phyloP scores from a whole-genome alignment of 2,329 filamentous ascomycete genomes.

The Xylaria arbuscula region DNA sequence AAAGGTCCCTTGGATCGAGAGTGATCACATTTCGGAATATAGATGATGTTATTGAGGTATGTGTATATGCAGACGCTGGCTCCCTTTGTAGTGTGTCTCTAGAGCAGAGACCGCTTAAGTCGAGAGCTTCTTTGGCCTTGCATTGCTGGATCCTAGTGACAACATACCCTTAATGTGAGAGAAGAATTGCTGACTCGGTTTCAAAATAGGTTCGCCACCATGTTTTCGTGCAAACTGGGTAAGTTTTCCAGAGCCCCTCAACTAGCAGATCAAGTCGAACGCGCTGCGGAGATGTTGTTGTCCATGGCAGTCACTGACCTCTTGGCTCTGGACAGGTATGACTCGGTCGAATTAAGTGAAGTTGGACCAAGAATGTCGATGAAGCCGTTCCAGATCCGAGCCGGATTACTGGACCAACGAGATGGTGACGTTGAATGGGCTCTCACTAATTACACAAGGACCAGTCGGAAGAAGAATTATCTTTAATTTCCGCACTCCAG shows the following conservation, averaged over 20 bases:
- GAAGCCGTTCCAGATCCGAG: constrained; percentile 91
- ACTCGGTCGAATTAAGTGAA: constrained; percentile 88
- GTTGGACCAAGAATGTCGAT: constrained; percentile 98
- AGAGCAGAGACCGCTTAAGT: not conserved
- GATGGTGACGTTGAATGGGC: constrained; percentile 98
- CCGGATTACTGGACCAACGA: constrained; percentile 91
- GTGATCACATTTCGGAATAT: constrained; percentile 96
- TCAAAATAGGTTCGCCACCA: constrained; percentile 75
- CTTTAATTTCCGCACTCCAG: constrained; percentile 63
- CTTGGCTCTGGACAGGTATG: constrained; percentile 66
- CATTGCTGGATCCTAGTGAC: not conserved
- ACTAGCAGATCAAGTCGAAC: not conserved
- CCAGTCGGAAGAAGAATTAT: constrained; percentile 94
- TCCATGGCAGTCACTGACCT: not conserved
- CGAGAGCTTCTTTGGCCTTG: not conserved
- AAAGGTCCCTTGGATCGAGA: constrained; percentile 74
- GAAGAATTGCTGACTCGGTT: constrained; percentile 17
- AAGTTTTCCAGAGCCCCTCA: constrained; percentile 9
- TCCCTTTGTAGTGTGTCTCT: not conserved
- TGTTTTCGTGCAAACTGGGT: constrained; percentile 86
- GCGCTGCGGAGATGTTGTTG: not conserved
- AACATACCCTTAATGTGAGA: not conserved
- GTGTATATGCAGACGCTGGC: not conserved
- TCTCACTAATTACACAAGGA: constrained; percentile 93
- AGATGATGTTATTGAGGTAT: constrained; percentile 84